Evolutionary conservation across 441 rosid species (phyloP).

Genomic region (Syzygium malaccense): DNA sequence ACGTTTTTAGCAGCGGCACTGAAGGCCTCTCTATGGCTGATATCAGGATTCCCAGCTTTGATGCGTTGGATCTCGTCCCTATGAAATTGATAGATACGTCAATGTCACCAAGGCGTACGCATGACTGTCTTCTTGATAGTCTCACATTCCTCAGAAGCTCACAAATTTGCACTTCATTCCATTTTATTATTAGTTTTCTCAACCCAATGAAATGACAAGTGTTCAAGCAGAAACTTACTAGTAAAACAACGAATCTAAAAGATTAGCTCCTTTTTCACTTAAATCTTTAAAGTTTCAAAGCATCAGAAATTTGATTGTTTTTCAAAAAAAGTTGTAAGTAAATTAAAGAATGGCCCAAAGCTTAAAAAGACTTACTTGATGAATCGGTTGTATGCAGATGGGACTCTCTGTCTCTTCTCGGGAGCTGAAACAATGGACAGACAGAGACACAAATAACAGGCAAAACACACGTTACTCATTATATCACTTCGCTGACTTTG

Average conservation of each 20-base stretch:
- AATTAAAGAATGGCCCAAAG: not conserved
- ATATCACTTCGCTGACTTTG: conserved; percentile 16
- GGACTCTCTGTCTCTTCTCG: conserved; percentile 99
- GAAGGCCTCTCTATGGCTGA: conserved; percentile 96
- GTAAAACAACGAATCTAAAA: not conserved
- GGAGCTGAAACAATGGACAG: conserved; percentile 59
- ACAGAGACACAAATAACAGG: not conserved
- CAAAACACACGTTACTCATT: conserved; percentile 29
- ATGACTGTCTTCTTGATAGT: not conserved
- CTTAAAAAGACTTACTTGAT: conserved; percentile 63
- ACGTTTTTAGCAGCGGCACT: conserved; percentile 99
- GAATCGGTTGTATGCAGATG: conserved; percentile 98
- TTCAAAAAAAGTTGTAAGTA: not conserved
- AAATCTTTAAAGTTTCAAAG: not conserved
- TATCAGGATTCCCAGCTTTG: conserved; percentile 94
- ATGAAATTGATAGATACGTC: conserved; percentile 4
- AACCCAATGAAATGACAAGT: not conserved
- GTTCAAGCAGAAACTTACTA: not conserved
- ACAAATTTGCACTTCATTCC: not conserved
- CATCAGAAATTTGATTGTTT: not conserved
- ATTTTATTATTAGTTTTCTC: not conserved
- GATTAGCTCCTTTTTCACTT: not conserved
- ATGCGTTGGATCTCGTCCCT: conserved; percentile 98
- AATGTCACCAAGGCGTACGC: not conserved
- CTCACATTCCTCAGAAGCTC: conserved; percentile 2